Evolutionary conservation across 768 basidiomycete genomes (phyloP), one percentile per base, ranked within the genome.

Genomic region (Suillus discolor): DNA sequence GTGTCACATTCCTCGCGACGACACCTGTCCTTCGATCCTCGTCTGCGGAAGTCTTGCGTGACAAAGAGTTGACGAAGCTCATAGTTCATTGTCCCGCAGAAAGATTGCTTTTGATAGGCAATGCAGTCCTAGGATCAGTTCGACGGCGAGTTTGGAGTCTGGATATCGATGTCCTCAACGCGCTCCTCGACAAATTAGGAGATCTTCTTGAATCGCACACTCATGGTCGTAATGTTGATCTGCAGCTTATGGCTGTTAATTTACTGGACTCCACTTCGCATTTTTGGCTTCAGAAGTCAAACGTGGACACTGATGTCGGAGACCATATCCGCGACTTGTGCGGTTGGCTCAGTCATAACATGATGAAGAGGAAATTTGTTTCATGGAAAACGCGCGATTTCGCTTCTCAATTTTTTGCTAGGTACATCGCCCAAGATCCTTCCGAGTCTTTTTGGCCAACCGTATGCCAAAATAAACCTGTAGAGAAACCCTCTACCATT

Each of bases 361-460:
- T 81, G 65, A 74, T 89, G 54, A 77, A 68, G 62, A 78, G 77
- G 20, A 78, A 82, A 54, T 72, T 88, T 7, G 77, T 79, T 2
- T 87, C 85, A 3, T 96, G 94, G 92, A 81, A 78, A 62, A 80
- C 89, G 36, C 87, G 94, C 41, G 89, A 93, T 70, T 72, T 80
- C 34, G 78, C 92, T 38, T 79, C 87, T 53, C 79, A 81, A 39
- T 91, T 97, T 73, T 75, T 95, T 57, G 87, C 89, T 66, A 74
- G 73, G 51, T 94, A 91, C 72, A 80, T 96, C 25, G 70, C 71
- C 13, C 71, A 79, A 60, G 91, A 94, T 71, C 88, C 87, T 0
- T 69, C 70, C 12, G 82, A 89, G 66, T 65, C 69, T 23, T 74
- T 82, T 44, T 90, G 91, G 90, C 69, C 72, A 45, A 47, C 61